phyloP scores from a whole-genome alignment of 805 yeast genomes.

The Tetrapisispora fleetii region DNA sequence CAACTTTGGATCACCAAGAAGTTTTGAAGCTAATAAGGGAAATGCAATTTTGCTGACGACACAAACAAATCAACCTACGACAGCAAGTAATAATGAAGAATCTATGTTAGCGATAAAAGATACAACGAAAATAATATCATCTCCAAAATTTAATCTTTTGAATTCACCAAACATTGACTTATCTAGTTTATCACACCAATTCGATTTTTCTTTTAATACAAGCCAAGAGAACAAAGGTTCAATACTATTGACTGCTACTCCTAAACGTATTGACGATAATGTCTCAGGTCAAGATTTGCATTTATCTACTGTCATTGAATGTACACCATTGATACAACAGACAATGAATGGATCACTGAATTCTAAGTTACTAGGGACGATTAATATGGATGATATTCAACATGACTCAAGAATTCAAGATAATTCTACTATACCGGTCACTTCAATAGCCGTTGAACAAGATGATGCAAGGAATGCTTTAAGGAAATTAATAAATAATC shows the following conservation, averaged over 20 bases:
- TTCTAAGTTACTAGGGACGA: slow-evolving; percentile 11
- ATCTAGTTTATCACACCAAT: slow-evolving; percentile 3
- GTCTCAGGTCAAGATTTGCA: slow-evolving; percentile 5
- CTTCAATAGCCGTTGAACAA: slow-evolving; percentile 3
- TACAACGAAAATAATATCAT: background rate
- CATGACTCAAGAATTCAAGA: slow-evolving; percentile 1
- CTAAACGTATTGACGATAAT: slow-evolving; percentile 3
- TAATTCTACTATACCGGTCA: background rate
- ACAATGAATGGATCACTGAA: slow-evolving; percentile 26
- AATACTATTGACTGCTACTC: slow-evolving; percentile 6
- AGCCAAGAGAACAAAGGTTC: background rate
- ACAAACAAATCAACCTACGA: background rate
- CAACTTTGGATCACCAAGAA: slow-evolving; percentile 20
- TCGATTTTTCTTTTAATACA: background rate
- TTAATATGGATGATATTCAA: background rate
- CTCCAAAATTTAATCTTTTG: background rate
- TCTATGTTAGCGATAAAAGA: background rate
- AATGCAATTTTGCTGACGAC: background rate
- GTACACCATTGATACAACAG: slow-evolving; percentile 27
- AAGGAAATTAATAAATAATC: slow-evolving; percentile 21
- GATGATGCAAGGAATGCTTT: slow-evolving; percentile 27
- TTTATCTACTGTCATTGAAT: slow-evolving; percentile 15
- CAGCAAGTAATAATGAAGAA: background rate
- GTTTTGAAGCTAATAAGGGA: slow-evolving; percentile 9
- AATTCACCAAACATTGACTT: background rate